Percentiles rank a stretch among this genome's conserved stretches.
Conservation (phyloP, 2,329 filamentous ascomycete genomes). For the Hypocreales sp. region DNA sequence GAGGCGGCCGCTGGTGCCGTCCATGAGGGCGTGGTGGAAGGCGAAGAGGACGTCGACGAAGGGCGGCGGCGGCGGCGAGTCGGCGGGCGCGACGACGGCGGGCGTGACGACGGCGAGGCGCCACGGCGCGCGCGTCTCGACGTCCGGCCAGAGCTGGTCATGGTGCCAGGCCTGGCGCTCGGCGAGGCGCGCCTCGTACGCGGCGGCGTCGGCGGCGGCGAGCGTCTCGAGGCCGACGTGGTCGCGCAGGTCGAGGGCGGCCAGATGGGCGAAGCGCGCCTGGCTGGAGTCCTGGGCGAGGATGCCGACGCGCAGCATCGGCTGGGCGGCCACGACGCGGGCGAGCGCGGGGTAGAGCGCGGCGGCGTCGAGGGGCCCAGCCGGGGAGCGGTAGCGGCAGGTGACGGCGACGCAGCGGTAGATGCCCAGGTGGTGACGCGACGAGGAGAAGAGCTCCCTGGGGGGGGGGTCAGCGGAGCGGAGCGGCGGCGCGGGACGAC, state of each 20-base stretch:
- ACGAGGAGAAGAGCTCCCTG: slow-evolving; percentile 29
- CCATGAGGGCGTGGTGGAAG: slow-evolving; percentile 36
- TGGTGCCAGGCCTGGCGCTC: slow-evolving; percentile 22
- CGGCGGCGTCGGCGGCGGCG: slow-evolving; percentile 6
- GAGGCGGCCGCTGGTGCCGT: slow-evolving; percentile 29
- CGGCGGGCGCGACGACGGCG: too few relatives aligned
- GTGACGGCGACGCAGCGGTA: slow-evolving; percentile 30
- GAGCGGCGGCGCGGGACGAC: neutral
- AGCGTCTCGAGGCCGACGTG: slow-evolving; percentile 22
- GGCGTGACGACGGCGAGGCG: slow-evolving; percentile 22
- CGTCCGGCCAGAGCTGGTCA: slow-evolving; percentile 23
- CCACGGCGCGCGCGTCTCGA: slow-evolving; percentile 29
- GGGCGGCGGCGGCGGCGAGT: slow-evolving; percentile 3
- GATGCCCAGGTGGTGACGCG: slow-evolving; percentile 29
- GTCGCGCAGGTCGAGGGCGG: slow-evolving; percentile 24
- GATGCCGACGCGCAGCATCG: slow-evolving; percentile 33
- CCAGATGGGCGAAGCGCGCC: slow-evolving; percentile 27
- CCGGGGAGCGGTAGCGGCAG: slow-evolving; percentile 21
- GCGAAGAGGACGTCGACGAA: slow-evolving; percentile 28
- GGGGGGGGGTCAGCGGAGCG: neutral
- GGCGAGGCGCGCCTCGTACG: slow-evolving; percentile 16
- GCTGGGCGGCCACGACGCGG: slow-evolving; percentile 24
- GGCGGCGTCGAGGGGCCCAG: slow-evolving; percentile 1
- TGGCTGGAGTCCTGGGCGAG: slow-evolving; percentile 23
- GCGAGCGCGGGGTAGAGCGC: slow-evolving; percentile 22